phyloP scores from a whole-genome alignment of 768 basidiomycete species.

The Amanita jacksonii region DNA sequence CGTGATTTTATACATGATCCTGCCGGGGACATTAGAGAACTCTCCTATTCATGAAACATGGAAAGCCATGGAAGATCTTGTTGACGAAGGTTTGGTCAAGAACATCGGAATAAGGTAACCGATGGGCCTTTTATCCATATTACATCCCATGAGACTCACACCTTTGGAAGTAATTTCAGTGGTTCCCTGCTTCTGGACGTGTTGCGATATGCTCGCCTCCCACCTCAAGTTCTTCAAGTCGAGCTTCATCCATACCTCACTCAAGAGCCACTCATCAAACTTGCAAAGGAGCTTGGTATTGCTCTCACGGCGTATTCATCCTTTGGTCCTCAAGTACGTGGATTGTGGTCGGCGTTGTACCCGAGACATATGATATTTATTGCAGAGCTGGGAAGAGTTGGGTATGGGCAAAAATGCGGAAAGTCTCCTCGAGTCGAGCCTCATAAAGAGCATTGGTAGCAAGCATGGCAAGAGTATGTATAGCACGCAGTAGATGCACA shows the following conservation, averaged over 20 bases:
- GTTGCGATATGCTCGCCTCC: constrained; percentile 65
- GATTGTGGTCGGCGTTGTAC: constrained; percentile 13
- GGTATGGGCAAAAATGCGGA: constrained; percentile 40
- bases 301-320: constrained; percentile 58
- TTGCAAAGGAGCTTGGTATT: constrained; percentile 49
- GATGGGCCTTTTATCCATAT: neutral
- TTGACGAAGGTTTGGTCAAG: constrained; percentile 58
- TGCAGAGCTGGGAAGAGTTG: constrained; percentile 53
- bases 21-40: constrained; percentile 31
- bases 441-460: constrained; percentile 34
- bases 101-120: constrained; percentile 73
- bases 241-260: constrained; percentile 66
- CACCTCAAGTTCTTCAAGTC: constrained; percentile 63
- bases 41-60: constrained; percentile 78
- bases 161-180: constrained; percentile 52
- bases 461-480: constrained; percentile 45
- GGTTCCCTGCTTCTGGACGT: constrained; percentile 68
- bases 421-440: constrained; percentile 45
- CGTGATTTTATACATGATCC: neutral
- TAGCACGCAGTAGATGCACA: neutral
- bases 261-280: constrained; percentile 45
- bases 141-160: neutral
- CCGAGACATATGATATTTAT: constrained; percentile 14
- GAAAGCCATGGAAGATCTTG: constrained; percentile 72
- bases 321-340: constrained; percentile 27